Conservation (phyloP, 345 rosid genomes). For the Populus pruinosa region DNA sequence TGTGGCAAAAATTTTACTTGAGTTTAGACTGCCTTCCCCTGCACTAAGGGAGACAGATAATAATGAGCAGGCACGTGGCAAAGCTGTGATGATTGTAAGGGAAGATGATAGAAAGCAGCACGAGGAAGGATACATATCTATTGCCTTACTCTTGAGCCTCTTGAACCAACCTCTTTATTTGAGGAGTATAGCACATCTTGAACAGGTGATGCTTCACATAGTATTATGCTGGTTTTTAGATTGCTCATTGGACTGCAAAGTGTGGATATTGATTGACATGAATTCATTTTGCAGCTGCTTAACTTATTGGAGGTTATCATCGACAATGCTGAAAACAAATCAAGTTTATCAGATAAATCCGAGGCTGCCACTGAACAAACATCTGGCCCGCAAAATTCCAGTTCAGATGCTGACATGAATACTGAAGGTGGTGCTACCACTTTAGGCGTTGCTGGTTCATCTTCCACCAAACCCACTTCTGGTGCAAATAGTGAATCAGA, state of each 20-base stretch:
- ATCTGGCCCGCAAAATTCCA: conserved; percentile 33
- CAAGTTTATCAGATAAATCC: conserved; percentile 44
- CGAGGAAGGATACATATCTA: conserved; percentile 49
- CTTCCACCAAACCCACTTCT: conserved; percentile 40
- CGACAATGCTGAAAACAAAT: conserved; percentile 64
- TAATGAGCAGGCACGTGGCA: conserved; percentile 56
- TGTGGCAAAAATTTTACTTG: conserved; percentile 79
- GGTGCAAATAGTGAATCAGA: conserved; percentile 51
- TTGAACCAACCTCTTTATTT: conserved; percentile 84
- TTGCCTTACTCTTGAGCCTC: conserved; percentile 81
- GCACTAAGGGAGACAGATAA: conserved; percentile 30
- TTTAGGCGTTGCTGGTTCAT: conserved; percentile 33
- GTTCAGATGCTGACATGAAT: conserved; percentile 39
- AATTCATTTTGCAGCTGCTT: conserved; percentile 55
- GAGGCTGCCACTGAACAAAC: conserved; percentile 44
- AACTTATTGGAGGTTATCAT: conserved; percentile 83
- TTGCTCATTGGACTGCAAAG: neutral
- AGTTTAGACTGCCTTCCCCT: conserved; percentile 53
- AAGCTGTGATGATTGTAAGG: conserved; percentile 57
- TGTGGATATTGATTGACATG: conserved; percentile 1
- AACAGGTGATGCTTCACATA: conserved; percentile 56
- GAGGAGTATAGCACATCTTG: conserved; percentile 95
- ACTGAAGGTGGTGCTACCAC: conserved; percentile 35
- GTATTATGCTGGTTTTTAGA: neutral
- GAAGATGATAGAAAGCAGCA: conserved; percentile 32